phyloP scores from a whole-genome alignment of 495 filamentous ascomycete genomes.

The Tricharina praecox region DNA sequence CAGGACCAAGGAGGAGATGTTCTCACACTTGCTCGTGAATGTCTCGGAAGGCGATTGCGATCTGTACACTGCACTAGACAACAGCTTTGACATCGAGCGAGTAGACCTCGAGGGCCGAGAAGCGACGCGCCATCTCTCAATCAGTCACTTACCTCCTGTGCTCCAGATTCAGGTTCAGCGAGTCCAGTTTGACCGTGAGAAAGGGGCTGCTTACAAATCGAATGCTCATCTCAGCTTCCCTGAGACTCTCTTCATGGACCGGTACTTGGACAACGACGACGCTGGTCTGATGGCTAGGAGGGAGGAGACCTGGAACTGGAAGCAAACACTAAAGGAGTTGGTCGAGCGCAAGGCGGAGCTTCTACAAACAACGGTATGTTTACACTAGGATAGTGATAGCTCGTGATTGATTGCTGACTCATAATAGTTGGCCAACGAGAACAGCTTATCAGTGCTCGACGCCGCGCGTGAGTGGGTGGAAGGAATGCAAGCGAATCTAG shows the following conservation, averaged over 20 bases:
- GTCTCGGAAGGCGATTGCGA: conserved; percentile 45
- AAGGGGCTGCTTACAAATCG: conserved; percentile 51
- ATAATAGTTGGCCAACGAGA: conserved; percentile 21
- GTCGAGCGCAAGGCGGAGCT: conserved; percentile 35
- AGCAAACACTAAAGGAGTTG: conserved; percentile 42
- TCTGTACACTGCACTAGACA: conserved; percentile 70
- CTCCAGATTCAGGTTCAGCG: conserved; percentile 80
- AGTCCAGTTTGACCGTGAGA: conserved; percentile 47
- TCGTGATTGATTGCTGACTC: neutral
- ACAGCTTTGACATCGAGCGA: conserved; percentile 61
- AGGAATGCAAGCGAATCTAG: conserved; percentile 4
- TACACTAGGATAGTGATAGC: neutral
- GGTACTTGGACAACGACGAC: conserved; percentile 57
- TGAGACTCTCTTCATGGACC: conserved; percentile 69
- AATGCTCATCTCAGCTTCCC: conserved; percentile 57
- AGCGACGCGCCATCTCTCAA: conserved; percentile 55
- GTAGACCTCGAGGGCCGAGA: conserved; percentile 46
- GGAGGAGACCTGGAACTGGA: conserved; percentile 56
- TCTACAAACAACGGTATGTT: conserved; percentile 32
- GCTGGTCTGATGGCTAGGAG: conserved; percentile 43
- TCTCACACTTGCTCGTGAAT: conserved; percentile 47
- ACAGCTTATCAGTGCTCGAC: conserved; percentile 18
- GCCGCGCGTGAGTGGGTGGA: conserved; percentile 18
- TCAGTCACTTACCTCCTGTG: conserved; percentile 61
- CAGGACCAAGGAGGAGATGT: conserved; percentile 34